Evolutionary conservation across 306 rosid species (phyloP).

Genomic region (Prunus davidiana): DNA sequence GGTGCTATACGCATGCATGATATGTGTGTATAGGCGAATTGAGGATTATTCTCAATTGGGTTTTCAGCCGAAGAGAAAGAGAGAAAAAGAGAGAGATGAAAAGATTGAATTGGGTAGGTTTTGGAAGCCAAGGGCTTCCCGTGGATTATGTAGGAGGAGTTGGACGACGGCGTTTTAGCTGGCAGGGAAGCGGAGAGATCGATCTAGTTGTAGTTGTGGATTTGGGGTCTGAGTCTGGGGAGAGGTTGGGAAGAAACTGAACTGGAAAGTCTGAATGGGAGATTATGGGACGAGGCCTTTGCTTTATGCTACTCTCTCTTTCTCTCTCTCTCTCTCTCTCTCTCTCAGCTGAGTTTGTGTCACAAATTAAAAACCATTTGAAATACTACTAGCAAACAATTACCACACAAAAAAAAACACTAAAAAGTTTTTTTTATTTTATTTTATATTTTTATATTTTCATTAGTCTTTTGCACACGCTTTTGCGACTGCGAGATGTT

Average conservation of each 20-base stretch:
- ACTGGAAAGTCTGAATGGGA: neutral
- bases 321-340: neutral
- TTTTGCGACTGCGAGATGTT: fast-evolving
- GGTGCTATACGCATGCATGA: neutral
- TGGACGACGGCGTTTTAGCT: constrained; percentile 10
- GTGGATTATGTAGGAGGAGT: neutral
- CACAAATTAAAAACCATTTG: neutral
- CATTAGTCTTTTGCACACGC: too few species aligned
- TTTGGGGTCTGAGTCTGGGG: neutral
- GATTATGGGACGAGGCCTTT: neutral
- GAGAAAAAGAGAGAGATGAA: neutral
- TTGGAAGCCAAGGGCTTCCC: constrained; percentile 1
- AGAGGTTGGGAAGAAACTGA: neutral
- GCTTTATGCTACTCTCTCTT: neutral
- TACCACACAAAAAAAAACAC: neutral
- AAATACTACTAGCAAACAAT: neutral
- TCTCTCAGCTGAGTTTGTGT: neutral
- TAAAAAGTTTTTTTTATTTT: too few species aligned
- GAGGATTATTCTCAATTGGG: neutral
- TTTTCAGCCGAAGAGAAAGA: neutral
- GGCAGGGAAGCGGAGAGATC: neutral
- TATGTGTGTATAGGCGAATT: neutral
- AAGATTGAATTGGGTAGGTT: neutral
- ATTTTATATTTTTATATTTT: too few species aligned
- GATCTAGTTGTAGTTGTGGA: neutral